Base-by-base conservation (phyloP, 768 basidiomycete species). In the Agrocybe chaxingu region DNA sequence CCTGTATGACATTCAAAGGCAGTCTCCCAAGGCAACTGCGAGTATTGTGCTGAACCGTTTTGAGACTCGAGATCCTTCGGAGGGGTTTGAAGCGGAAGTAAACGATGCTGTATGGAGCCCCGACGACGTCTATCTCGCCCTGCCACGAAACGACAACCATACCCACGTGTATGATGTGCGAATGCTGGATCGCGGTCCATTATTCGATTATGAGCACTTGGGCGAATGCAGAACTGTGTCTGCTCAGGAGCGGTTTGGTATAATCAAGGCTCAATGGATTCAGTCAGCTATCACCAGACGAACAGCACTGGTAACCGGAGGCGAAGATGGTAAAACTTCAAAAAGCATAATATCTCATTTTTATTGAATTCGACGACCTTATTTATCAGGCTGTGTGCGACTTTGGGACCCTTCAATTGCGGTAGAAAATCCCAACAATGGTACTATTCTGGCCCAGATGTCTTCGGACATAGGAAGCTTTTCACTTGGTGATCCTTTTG, bases 81-180 rank as follows among this genome's bases (percentile, higher is more conserved):
- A 42, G 9, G 36, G 53, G 30, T 52, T 65, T 4, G 68, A 61
- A 42, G 67, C 72, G 42, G 78, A 83, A 59, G 72, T 86, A 31
- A 81, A 73, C 42, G 64, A 62, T 45, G 71, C 77, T 10, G 57
- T 66, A 1, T 84, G 81, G 61, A 86, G 84, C 55, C 74, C 82
- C 0, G 85, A 87, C 54, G 77, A 77, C 8, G 65, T 80, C 3
- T 80, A 81, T 55, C 70, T 89, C 7, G 81, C 85, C 10, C 60
- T 83, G 5, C 84, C 74, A 3, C 74, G 84, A 38, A 78, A 65
- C 39, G 84, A 89, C 60, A 84, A 86, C 53, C 61, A 60, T 32
- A 66, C 71, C 1, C 80, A 87, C 48, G 62, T 89, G 3, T 89
- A 88, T 53, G 87, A 89, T 60, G 57, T 74, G 1, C 78, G 87